phyloP scores from a whole-genome alignment of 2,329 filamentous ascomycete genomes.

The Alternaria sp. region DNA sequence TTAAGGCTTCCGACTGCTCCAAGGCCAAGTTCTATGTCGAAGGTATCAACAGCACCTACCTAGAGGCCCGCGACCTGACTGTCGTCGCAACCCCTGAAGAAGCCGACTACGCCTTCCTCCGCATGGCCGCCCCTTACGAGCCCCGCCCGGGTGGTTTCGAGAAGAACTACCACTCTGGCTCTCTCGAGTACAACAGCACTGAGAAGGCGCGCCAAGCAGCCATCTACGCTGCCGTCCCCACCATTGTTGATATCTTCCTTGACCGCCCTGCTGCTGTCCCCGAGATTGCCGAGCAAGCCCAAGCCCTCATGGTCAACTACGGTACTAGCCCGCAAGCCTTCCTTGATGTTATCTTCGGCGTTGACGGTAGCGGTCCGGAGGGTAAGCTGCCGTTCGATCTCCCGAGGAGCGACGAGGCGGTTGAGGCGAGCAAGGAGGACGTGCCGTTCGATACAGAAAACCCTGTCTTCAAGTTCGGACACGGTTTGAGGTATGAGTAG shows the following conservation, averaged over 20 bases:
- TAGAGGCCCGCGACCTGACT: conserved; percentile 39
- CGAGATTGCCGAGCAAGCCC: conserved; percentile 49
- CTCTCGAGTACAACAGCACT: conserved; percentile 50
- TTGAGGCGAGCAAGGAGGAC: conserved; percentile 44
- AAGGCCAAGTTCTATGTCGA: conserved; percentile 47
- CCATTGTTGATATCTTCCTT: conserved; percentile 54
- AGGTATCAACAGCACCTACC: conserved; percentile 42
- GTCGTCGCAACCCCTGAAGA: conserved; percentile 47
- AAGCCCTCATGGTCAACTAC: conserved; percentile 51
- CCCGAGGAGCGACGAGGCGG: conserved; percentile 54
- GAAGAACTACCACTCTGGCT: conserved; percentile 48
- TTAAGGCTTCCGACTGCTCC: conserved; percentile 19
- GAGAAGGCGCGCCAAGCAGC: conserved; percentile 48
- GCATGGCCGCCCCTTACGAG: conserved; percentile 50
- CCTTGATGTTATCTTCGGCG: conserved; percentile 52
- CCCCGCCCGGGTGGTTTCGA: conserved; percentile 54
- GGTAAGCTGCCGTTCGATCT: conserved; percentile 58
- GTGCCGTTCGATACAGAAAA: conserved; percentile 49
- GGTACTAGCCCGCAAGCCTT: conserved; percentile 52
- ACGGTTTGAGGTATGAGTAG: conserved; percentile 42
- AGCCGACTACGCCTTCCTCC: conserved; percentile 52
- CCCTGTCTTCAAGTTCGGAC: conserved; percentile 44
- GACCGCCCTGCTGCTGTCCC: conserved; percentile 54
- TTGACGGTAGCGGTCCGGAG: conserved; percentile 45
- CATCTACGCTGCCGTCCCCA: conserved; percentile 49